Percentiles rank a stretch among this genome's conserved stretches.
phyloP scores from a whole-genome alignment of 2,329 filamentous ascomycete genomes.

The Fonsecaea pugnacius region DNA sequence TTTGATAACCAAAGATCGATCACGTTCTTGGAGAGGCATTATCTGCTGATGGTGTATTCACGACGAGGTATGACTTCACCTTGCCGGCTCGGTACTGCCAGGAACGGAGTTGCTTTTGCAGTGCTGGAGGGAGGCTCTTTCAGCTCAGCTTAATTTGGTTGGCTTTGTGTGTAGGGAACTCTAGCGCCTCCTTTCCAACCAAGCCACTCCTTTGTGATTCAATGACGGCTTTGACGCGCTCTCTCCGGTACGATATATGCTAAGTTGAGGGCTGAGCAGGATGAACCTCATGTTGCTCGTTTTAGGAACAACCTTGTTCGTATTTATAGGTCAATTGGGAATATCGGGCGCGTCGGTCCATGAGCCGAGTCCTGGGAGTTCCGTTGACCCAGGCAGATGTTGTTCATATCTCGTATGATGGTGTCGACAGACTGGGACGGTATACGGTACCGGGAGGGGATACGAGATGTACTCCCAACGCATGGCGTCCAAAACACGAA shows the following conservation, averaged over 20 bases:
- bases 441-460: neutral
- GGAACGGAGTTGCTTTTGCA: neutral
- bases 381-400: neutral
- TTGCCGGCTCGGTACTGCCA: neutral
- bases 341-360: neutral
- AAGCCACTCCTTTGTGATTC: neutral
- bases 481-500: neutral
- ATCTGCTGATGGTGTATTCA: conserved; percentile 1
- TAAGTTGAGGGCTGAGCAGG: neutral
- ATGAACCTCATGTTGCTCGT: neutral
- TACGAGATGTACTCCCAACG: neutral
- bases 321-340: conserved; percentile 7
- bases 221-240: neutral
- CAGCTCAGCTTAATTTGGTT: neutral
- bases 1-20: neutral
- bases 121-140: neutral
- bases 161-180: neutral
- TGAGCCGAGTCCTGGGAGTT: neutral
- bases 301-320: neutral
- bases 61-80: neutral
- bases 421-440: neutral
- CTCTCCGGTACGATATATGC: neutral
- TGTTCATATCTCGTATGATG: neutral
- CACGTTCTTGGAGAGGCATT: neutral
- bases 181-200: neutral